Conservation (phyloP, 1,284 basidiomycete genomes). For the Amylostereum chailletii region DNA sequence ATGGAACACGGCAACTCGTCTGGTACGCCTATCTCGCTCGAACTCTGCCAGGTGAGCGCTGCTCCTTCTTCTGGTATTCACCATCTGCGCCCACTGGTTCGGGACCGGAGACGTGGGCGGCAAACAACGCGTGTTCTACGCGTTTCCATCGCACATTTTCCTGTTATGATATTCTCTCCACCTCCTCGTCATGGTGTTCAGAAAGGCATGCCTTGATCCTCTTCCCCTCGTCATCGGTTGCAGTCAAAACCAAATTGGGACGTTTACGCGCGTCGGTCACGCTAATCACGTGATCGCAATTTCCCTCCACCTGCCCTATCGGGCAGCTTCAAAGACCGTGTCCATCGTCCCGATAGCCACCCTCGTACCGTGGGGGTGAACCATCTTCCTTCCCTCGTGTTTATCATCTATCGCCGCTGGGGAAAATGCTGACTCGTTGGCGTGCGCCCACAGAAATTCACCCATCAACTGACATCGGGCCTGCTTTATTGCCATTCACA, state of each 20-base stretch:
- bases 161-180: background rate
- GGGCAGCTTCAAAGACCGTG: background rate
- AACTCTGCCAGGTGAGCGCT: slow-evolving; percentile 75
- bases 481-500: slow-evolving; percentile 95
- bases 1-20: slow-evolving; percentile 82
- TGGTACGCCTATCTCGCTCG: slow-evolving; percentile 63
- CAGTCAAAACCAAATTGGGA: no score
- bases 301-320: background rate
- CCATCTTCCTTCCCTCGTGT: no score
- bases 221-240: no score
- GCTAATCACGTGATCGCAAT: slow-evolving; percentile 5
- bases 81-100: background rate
- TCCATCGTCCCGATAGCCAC: background rate
- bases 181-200: no score
- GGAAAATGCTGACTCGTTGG: background rate
- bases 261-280: slow-evolving; percentile 1
- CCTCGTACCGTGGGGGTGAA: no score
- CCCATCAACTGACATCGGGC: slow-evolving; percentile 79
- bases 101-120: background rate
- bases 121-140: slow-evolving; percentile 11
- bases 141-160: slow-evolving; percentile 5
- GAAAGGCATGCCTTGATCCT: no score
- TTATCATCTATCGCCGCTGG: background rate
- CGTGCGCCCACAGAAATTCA: slow-evolving; percentile 66
- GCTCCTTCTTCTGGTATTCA: background rate